Evolutionary conservation across 257 asterid genomes (phyloP).

Genomic region (Mitragyna speciosa): DNA sequence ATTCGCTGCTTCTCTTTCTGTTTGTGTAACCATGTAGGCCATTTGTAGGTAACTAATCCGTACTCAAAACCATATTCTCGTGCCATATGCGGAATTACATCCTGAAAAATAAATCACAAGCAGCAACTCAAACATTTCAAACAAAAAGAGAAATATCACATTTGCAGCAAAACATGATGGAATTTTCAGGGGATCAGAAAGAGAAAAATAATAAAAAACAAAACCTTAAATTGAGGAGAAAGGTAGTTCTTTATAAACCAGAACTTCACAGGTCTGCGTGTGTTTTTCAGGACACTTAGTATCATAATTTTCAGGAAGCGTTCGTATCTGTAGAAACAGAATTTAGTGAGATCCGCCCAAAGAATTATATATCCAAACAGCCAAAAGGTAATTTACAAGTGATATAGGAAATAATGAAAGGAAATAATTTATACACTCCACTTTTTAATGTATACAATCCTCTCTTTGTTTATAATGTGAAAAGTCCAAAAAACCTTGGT

Average conservation of each 20-base stretch:
- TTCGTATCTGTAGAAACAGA: slow-evolving; percentile 69
- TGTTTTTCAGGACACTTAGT: slow-evolving; percentile 84
- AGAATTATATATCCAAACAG: not conserved
- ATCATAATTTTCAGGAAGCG: slow-evolving; percentile 95
- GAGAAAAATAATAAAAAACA: slow-evolving; percentile 7
- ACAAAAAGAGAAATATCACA: slow-evolving; percentile 5
- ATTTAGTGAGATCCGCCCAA: not conserved
- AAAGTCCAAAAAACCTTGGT: too few relatives aligned
- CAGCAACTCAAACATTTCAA: slow-evolving; percentile 1
- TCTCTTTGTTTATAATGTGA: too few relatives aligned
- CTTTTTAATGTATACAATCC: too few relatives aligned
- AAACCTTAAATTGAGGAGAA: slow-evolving; percentile 97
- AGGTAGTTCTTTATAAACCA: slow-evolving; percentile 99
- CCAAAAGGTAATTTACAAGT: not conserved
- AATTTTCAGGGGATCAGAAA: slow-evolving; percentile 14
- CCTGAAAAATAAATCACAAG: slow-evolving; percentile 48
- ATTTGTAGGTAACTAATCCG: slow-evolving; percentile 88
- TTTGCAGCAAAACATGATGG: slow-evolving; percentile 6
- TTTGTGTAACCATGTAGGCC: slow-evolving; percentile 99
- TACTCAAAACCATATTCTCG: slow-evolving; percentile 87
- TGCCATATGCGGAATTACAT: slow-evolving; percentile 95
- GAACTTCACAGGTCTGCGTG: slow-evolving; percentile 86
- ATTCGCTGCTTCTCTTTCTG: slow-evolving; percentile 97
- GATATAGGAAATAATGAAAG: not conserved
- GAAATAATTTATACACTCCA: too few relatives aligned